phyloP scores from a whole-genome alignment of 2,329 filamentous ascomycete species.

The Paraconiothyrium brasiliense region DNA sequence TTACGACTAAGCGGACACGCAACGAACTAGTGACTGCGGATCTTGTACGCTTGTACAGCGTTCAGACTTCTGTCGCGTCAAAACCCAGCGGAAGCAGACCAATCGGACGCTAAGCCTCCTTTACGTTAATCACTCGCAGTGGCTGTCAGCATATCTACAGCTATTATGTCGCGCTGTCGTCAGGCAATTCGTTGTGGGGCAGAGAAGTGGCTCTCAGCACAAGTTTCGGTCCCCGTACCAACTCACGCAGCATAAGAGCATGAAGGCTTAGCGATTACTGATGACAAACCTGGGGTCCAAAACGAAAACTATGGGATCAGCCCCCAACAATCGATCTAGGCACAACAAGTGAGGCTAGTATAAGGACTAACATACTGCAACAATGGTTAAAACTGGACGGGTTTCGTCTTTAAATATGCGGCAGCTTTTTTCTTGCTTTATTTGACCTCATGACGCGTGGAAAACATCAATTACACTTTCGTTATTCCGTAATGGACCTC shows the following conservation, averaged over 20 bases:
- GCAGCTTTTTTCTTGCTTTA: not conserved
- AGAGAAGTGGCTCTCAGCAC: not conserved
- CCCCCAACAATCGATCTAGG: not conserved
- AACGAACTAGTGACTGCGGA: not conserved
- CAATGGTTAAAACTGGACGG: not conserved
- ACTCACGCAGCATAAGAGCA: not conserved
- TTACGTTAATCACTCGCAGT: not conserved
- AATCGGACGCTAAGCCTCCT: not conserved
- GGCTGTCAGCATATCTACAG: not conserved
- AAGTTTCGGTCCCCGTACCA: not conserved
- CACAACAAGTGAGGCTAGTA: not conserved
- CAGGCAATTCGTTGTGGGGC: not conserved
- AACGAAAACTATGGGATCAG: not conserved
- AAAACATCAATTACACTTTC: not conserved
- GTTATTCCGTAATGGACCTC: not conserved
- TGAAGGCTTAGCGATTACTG: constrained; percentile 1
- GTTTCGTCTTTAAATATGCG: no score
- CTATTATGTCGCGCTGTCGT: not conserved
- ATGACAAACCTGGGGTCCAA: not conserved
- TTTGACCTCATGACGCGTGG: not conserved
- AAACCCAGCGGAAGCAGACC: not conserved
- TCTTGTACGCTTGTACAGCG: not conserved
- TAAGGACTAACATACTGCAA: not conserved
- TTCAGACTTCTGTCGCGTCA: not conserved
- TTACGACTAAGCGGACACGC: not conserved